Evolutionary conservation across 495 filamentous ascomycete genomes (phyloP), one percentile per base, ranked within the genome.

Genomic region (Talaromyces trachyspermus): DNA sequence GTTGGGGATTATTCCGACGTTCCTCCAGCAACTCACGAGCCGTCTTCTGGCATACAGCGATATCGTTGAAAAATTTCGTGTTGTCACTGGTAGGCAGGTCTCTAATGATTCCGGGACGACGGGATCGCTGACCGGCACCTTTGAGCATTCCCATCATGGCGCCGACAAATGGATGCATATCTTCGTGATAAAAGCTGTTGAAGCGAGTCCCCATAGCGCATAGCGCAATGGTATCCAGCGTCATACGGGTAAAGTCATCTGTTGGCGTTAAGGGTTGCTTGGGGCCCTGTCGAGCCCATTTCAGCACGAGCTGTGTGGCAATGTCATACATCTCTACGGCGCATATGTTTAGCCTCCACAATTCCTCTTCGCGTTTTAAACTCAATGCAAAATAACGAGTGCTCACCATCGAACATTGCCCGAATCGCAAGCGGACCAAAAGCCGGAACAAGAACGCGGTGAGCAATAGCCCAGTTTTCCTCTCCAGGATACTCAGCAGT

Each of bases 131-230:
- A 11, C 75, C 77, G 3, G 77, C 75, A 43, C 78, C 82, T 18
- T 53, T 30, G 3, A 89, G 63, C 27, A 82, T 71, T 11, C 64
- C 72, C 19, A 62, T 64, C 84, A 88, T 85, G 6, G 82, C 80
- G 20, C 65, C 58, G 19, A 88, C 64, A 51, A 88, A 87, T 0
- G 83, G 80, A 52, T 87, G 83, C 49, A 80, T 54, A 0, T 81
- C 72, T 20, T 84, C 77, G 25, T 71, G 68, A 52, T 88, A 88
- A 60, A 82, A 88, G 9, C 76, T 81, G 54, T 89, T 89, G 69
- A 89, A 89, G 14, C 85, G 78, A 35, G 71, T 81, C 23, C 77
- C 79, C 83, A 89, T 86, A 0, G 85, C 65, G 54, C 82, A 87
- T 10, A 89, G 70, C 4, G 81, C 80, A 17, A 89, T 76, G 0